Evolutionary conservation across 495 filamentous ascomycete species (phyloP), one percentile per base, ranked within the genome.

Genomic region (Penicillium chermesinum): DNA sequence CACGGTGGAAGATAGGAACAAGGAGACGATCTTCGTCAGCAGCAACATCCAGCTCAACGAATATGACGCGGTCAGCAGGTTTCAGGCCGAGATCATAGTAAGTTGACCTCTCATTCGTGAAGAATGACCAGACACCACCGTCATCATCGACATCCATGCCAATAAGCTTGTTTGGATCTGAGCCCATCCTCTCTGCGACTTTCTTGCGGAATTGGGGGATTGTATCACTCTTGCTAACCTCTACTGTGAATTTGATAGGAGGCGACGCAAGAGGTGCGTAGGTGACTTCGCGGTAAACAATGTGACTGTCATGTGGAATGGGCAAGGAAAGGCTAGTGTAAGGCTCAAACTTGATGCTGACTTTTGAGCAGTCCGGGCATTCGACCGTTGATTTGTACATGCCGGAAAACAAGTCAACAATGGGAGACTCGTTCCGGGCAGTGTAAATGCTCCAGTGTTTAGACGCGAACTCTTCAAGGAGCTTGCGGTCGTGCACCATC

Each of bases 321-420:
- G 93, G 94, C 18, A 98, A 70, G 0, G 94, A 96, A 22, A 97
- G 66, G 48, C 89, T 93, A 70, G 88, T 96, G 77, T 95, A 98
- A 2, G 93, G 93, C 69, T 98, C 93, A 55, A 98, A 97, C 3
- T 93, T 98, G 52, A 98, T 96, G 76, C 89, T 95, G 67, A 96
- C 85, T 71, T 98, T 98, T 46, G 85, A 77, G 61, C 93, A 98
- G 7, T 72, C 79, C 1, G 91, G 94, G 62, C 93, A 98, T 48
- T 89, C 81, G 35, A 98, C 78, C 3, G 91, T 97, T 20, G 91
- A 96, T 71, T 96, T 96, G 76, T 97, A 98, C 75, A 96, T 88
- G 42, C 93, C 93, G 38, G 87, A 90, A 63, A 98, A 97, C 3
- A 98, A 75, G 59, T 98, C 93, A 25, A 87, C 89, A 52, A 95